A percentile compares a stretch with the other conserved stretches of the same genome.
Conservation (phyloP, 2,329 filamentous ascomycete species). For the Pestalotiopsis fici region DNA sequence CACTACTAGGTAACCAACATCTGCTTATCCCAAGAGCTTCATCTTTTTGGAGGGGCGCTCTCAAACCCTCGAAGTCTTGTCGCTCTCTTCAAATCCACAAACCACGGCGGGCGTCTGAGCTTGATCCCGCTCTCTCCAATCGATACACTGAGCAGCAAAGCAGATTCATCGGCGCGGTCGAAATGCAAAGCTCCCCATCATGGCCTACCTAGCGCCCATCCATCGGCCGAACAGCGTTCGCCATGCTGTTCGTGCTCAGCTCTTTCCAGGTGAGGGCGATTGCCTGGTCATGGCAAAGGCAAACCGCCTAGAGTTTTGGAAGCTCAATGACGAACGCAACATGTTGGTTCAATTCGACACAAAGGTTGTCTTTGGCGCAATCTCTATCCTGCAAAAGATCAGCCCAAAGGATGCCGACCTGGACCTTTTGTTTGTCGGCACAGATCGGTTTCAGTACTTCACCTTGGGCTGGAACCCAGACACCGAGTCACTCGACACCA, state of each 20-base stretch:
- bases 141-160: not conserved
- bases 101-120: not conserved
- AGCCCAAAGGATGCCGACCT: slow-evolving; percentile 72
- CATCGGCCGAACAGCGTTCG: slow-evolving; percentile 90
- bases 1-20: not conserved
- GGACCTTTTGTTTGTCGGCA: slow-evolving; percentile 90
- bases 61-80: not conserved
- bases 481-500: slow-evolving; percentile 49
- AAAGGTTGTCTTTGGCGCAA: slow-evolving; percentile 78
- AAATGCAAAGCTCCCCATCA: slow-evolving; percentile 40
- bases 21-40: slow-evolving; percentile 6
- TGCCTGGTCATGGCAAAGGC: slow-evolving; percentile 89
- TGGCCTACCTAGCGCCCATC: slow-evolving; percentile 95
- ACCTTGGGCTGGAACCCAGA: slow-evolving; percentile 79
- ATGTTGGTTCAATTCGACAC: slow-evolving; percentile 58
- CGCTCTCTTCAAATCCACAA: not conserved
- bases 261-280: slow-evolving; percentile 74
- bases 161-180: not conserved
- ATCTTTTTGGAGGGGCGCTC: not conserved
- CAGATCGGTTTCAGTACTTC: slow-evolving; percentile 88
- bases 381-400: slow-evolving; percentile 82
- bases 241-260: slow-evolving; percentile 79
- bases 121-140: not conserved
- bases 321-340: slow-evolving; percentile 64
- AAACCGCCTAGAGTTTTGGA: slow-evolving; percentile 85